Conservation (phyloP, 2,329 filamentous ascomycete genomes). For the Fusarium miscanthi region DNA sequence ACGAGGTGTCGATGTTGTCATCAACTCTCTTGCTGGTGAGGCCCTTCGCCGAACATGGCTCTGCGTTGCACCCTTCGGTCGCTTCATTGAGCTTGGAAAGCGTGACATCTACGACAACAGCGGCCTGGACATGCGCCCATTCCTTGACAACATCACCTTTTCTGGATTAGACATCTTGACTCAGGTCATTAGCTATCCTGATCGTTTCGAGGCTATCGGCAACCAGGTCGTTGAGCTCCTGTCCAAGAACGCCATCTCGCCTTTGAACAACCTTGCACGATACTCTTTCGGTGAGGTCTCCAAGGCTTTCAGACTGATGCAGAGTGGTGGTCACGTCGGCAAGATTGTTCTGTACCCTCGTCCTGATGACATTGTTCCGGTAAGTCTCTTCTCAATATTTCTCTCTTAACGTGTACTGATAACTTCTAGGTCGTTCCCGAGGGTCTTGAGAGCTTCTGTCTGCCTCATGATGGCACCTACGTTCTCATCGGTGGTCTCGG, state of each 20-base stretch:
- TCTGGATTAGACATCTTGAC: background rate
- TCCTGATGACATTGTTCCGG: background rate
- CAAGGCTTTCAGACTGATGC: constrained; percentile 35
- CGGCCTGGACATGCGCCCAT: background rate
- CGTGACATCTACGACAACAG: background rate
- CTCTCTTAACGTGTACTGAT: background rate
- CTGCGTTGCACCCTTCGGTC: constrained; percentile 33
- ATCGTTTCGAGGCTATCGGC: background rate
- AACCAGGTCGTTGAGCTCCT: background rate
- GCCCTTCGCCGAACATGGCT: constrained; percentile 49
- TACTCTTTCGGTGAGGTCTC: constrained; percentile 14
- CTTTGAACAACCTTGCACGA: constrained; percentile 1
- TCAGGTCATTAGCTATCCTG: background rate
- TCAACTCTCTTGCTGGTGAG: constrained; percentile 51
- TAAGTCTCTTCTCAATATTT: background rate
- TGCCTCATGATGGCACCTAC: constrained; percentile 22
- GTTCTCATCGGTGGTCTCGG: constrained; percentile 42
- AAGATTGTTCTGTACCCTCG: constrained; percentile 17
- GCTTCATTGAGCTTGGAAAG: constrained; percentile 50
- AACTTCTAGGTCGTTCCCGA: background rate
- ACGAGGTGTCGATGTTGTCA: constrained; percentile 50
- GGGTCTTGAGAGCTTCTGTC: background rate
- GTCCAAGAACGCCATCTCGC: constrained; percentile 13
- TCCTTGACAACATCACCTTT: background rate
- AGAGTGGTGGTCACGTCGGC: constrained; percentile 32